Conservation (phyloP, 257 asterid species). For the Solanum piurae region DNA sequence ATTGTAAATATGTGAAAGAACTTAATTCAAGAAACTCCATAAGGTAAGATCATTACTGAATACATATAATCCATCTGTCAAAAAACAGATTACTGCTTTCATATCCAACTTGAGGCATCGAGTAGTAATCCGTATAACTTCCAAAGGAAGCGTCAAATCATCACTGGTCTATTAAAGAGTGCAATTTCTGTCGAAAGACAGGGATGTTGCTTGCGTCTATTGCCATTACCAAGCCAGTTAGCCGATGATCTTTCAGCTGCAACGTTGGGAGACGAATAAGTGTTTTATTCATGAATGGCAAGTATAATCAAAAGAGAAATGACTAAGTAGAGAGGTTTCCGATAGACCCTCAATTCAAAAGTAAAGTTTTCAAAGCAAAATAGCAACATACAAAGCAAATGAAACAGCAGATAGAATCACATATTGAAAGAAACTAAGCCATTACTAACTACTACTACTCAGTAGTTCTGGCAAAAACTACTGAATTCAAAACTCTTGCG, state of each 20-base stretch:
- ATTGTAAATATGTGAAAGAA: not conserved
- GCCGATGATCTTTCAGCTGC: conserved; percentile 66
- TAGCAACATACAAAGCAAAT: not conserved
- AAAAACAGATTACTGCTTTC: not conserved
- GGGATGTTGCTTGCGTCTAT: conserved; percentile 54
- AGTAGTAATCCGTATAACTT: not conserved
- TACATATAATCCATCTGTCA: not conserved
- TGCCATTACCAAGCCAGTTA: conserved; percentile 74
- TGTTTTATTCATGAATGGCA: not conserved
- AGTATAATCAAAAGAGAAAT: not conserved
- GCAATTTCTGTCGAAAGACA: conserved; percentile 48
- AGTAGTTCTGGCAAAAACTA: not conserved
- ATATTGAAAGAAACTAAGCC: not conserved
- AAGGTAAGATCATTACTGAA: not conserved
- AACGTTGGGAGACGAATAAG: not conserved
- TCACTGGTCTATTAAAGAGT: conserved; percentile 39
- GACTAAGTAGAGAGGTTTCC: not conserved
- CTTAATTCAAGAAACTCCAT: not conserved
- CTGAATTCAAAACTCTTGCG: not conserved
- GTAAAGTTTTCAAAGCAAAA: not conserved
- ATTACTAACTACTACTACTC: not conserved
- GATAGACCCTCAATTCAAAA: not conserved
- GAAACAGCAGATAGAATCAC: not conserved
- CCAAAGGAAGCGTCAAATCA: not conserved
- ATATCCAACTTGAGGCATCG: not conserved